Conservation (phyloP, 305 asterid genomes). For the Fraxinus xanthoxyloides region DNA sequence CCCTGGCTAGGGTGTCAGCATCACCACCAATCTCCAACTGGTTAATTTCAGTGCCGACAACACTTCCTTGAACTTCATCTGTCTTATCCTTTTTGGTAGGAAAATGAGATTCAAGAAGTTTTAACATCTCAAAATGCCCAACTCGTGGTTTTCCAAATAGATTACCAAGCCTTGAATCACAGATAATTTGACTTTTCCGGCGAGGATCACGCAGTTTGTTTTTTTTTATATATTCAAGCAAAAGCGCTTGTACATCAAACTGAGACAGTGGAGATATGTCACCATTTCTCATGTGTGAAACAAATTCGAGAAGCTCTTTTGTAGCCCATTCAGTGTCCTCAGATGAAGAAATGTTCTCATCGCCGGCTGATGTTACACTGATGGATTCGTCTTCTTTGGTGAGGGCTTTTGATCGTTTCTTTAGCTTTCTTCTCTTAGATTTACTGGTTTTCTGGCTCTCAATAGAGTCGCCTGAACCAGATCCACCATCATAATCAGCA, state of each 20-base stretch:
- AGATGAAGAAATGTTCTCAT: slow-evolving; percentile 38
- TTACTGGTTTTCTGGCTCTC: slow-evolving; percentile 56
- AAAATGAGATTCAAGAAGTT: slow-evolving; percentile 97
- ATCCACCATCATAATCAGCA: slow-evolving; percentile 50
- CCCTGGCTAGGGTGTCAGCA: slow-evolving; percentile 49
- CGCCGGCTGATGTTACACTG: slow-evolving; percentile 26
- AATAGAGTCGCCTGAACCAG: slow-evolving; percentile 58
- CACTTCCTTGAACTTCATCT: slow-evolving; percentile 83
- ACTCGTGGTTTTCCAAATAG: slow-evolving; percentile 95
- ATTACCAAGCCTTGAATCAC: slow-evolving; percentile 83
- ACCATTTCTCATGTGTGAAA: slow-evolving; percentile 91
- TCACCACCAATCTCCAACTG: slow-evolving; percentile 63
- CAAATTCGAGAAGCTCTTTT: slow-evolving; percentile 85
- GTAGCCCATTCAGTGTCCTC: slow-evolving; percentile 84
- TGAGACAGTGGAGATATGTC: slow-evolving; percentile 72
- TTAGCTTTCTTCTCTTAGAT: slow-evolving; percentile 63
- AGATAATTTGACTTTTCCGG: slow-evolving; percentile 81
- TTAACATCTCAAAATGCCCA: slow-evolving; percentile 99
- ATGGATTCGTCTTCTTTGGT: slow-evolving; percentile 38
- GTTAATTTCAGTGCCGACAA: slow-evolving; percentile 82
- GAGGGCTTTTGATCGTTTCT: slow-evolving; percentile 54
- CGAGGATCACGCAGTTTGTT: slow-evolving; percentile 98
- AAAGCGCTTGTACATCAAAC: slow-evolving; percentile 93
- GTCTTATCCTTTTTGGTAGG: slow-evolving; percentile 68
- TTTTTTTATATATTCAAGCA: slow-evolving; percentile 84